Evolutionary conservation across 2,329 filamentous ascomycete genomes (phyloP).

Genomic region (Fusarium nanum): DNA sequence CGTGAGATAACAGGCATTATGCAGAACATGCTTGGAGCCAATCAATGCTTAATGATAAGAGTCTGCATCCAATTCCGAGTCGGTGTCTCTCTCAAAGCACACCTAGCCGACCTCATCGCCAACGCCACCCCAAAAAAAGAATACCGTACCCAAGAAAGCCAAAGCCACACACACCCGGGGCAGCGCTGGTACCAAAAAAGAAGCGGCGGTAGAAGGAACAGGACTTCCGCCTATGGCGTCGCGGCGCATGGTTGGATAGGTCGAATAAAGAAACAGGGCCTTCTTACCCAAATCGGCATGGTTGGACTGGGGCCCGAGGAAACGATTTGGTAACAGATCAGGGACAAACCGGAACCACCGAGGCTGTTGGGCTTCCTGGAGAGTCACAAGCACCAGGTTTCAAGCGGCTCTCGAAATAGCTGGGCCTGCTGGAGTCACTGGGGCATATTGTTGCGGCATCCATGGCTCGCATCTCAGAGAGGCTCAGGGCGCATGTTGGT

Average conservation of each 20-base stretch:
- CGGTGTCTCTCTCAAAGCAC: slow-evolving; percentile 25
- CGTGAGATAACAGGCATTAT: slow-evolving; percentile 52
- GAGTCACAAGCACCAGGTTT: slow-evolving; percentile 32
- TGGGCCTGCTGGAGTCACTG: slow-evolving; percentile 1
- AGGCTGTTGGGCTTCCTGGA: slow-evolving; percentile 15
- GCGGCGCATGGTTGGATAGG: slow-evolving; percentile 33
- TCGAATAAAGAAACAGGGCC: slow-evolving; percentile 36
- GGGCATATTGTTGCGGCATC: slow-evolving; percentile 24
- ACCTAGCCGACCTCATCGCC: slow-evolving; percentile 20
- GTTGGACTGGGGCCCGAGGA: slow-evolving; percentile 32
- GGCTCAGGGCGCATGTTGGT: slow-evolving; percentile 31
- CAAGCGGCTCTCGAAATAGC: slow-evolving; percentile 34
- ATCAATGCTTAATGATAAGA: slow-evolving; percentile 50
- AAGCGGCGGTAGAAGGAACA: slow-evolving; percentile 25
- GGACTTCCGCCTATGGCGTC: slow-evolving; percentile 20
- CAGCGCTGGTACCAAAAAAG: slow-evolving; percentile 26
- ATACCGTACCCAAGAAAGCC: slow-evolving; percentile 26
- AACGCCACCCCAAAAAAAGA: slow-evolving; percentile 43
- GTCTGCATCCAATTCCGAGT: slow-evolving; percentile 20
- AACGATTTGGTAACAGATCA: slow-evolving; percentile 47
- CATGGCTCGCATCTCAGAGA: slow-evolving; percentile 20
- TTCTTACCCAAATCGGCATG: slow-evolving; percentile 37
- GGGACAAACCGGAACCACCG: slow-evolving; percentile 44
- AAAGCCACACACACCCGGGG: slow-evolving; percentile 25
- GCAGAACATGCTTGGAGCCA: slow-evolving; percentile 47